Conservation (phyloP, 495 filamentous ascomycete genomes). For the Platismatia glauca region DNA sequence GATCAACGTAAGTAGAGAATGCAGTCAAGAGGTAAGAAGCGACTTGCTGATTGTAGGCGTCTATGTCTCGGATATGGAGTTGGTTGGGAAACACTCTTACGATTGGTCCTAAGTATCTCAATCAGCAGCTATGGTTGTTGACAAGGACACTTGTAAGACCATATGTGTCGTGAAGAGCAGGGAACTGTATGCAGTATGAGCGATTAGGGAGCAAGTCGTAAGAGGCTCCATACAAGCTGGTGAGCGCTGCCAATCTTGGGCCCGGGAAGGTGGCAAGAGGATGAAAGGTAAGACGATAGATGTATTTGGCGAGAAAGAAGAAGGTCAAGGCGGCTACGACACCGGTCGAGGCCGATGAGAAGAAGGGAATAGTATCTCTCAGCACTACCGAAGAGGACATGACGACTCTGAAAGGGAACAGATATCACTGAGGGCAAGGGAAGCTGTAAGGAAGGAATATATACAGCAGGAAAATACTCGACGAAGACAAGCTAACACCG, state of each 20-base stretch:
- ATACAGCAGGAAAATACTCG: neutral
- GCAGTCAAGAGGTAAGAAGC: neutral
- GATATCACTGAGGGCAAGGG: neutral
- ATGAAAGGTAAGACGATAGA: slow-evolving; percentile 15
- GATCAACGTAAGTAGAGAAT: neutral
- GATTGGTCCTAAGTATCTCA: neutral
- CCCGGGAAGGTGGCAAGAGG: slow-evolving; percentile 20
- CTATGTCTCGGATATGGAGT: neutral
- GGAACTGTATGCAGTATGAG: neutral
- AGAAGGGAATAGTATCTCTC: neutral
- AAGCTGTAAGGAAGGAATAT: neutral
- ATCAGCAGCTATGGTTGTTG: neutral
- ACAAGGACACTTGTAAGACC: neutral
- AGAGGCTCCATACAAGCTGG: slow-evolving; percentile 18
- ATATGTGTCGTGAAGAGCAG: neutral
- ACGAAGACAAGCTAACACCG: neutral
- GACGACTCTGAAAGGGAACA: neutral
- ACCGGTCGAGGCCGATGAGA: neutral
- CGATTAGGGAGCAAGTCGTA: neutral
- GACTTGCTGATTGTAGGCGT: neutral
- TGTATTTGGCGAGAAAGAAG: neutral
- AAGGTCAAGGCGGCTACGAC: neutral
- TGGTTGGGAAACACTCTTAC: neutral
- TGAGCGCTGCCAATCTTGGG: slow-evolving; percentile 10
- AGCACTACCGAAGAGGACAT: neutral